Evolutionary conservation across 2,329 filamentous ascomycete genomes (phyloP).

Genomic region (Fusarium fujikuroi): DNA sequence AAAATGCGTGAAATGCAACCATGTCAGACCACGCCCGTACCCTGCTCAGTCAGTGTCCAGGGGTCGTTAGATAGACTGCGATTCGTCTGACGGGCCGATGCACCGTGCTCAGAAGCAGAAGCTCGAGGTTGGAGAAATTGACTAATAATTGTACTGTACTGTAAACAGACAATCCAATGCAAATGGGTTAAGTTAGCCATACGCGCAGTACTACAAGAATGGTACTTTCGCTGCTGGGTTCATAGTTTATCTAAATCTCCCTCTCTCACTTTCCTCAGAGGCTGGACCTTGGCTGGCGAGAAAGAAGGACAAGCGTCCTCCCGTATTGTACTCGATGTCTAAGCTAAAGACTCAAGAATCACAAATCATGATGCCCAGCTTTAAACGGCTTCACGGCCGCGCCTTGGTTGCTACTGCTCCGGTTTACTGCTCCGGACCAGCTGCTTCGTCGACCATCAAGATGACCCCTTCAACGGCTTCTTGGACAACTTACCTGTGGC

Average conservation of each 20-base stretch:
- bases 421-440: constrained; percentile 23
- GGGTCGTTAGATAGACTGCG: constrained; percentile 40
- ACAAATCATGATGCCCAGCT: constrained; percentile 39
- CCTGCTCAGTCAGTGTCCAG: constrained; percentile 14
- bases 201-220: constrained; percentile 29
- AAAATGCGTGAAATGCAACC: constrained; percentile 39
- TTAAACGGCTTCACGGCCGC: constrained; percentile 38
- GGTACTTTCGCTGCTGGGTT: constrained; percentile 5
- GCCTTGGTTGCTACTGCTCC: constrained; percentile 20
- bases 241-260: not conserved
- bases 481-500: constrained; percentile 39
- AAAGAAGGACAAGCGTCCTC: constrained; percentile 22
- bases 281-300: constrained; percentile 34
- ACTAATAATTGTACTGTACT: constrained; percentile 40
- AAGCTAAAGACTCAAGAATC: constrained; percentile 16
- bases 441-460: constrained; percentile 31
- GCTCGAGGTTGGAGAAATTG: constrained; percentile 30
- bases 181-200: constrained; percentile 36
- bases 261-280: constrained; percentile 16
- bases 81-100: constrained; percentile 45
- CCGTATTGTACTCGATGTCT: not conserved
- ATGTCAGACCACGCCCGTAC: constrained; percentile 41
- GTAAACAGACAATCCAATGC: constrained; percentile 34
- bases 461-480: constrained; percentile 36
- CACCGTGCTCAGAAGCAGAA: constrained; percentile 40